phyloP scores from a whole-genome alignment of 2,329 filamentous ascomycete species.

The Malbranchea zuffiana region DNA sequence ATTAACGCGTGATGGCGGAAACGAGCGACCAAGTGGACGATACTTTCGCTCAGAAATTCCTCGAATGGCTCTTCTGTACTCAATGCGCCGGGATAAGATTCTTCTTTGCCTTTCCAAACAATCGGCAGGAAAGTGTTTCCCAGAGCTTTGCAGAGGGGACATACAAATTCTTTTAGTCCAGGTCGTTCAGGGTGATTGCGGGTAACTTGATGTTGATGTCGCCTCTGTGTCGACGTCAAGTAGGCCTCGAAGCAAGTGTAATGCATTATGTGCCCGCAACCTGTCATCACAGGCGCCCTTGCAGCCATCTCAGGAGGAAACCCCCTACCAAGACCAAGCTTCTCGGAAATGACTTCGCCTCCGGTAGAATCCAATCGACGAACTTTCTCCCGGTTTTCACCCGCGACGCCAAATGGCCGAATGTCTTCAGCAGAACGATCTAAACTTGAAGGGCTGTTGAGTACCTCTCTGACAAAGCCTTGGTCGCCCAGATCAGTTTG shows the following conservation, averaged over 20 bases:
- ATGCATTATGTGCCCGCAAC: conserved; percentile 98
- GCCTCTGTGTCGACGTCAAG: conserved; percentile 66
- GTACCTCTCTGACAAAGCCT: conserved; percentile 74
- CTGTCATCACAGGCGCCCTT: conserved; percentile 71
- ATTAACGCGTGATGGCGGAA: conserved; percentile 39
- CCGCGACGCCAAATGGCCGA: conserved; percentile 81
- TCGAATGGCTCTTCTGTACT: conserved; percentile 51
- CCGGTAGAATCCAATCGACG: conserved; percentile 66
- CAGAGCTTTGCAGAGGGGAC: conserved; percentile 89
- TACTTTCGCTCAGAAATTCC: conserved; percentile 54
- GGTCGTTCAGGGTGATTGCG: conserved; percentile 82
- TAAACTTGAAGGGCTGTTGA: conserved; percentile 65
- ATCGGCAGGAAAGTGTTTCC: conserved; percentile 93
- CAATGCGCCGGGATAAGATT: conserved; percentile 66
- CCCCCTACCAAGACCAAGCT: conserved; percentile 77
- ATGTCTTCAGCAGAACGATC: conserved; percentile 74
- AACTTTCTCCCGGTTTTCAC: conserved; percentile 69
- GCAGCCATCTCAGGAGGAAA: conserved; percentile 60
- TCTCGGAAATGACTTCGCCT: conserved; percentile 58
- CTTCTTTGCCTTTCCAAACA: conserved; percentile 86
- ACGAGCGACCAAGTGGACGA: conserved; percentile 40
- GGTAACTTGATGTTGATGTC: conserved; percentile 86
- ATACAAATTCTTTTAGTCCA: conserved; percentile 78
- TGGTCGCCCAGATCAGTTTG: conserved; percentile 73
- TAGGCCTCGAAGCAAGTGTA: conserved; percentile 92